phyloP scores from a whole-genome alignment of 176 grass and related monocot genomes.

The Rhynchospora tenuis region DNA sequence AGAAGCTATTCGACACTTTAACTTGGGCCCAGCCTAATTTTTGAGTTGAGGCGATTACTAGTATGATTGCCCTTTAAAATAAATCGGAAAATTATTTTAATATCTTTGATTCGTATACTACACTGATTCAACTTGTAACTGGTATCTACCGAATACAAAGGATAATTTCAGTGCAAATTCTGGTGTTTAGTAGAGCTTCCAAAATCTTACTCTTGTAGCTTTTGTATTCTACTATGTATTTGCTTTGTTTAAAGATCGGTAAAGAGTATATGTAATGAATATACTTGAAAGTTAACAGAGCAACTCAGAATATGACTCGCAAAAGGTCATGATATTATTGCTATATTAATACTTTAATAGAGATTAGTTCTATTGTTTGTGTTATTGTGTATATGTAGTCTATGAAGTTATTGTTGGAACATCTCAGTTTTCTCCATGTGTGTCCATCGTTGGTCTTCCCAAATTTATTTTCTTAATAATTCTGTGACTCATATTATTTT shows the following conservation, averaged over 20 bases:
- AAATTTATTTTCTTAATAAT: background rate
- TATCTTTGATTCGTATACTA: background rate
- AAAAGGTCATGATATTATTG: background rate
- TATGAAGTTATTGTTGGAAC: background rate
- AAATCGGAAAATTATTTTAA: background rate
- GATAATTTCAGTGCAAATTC: background rate
- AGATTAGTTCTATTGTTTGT: background rate
- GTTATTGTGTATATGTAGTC: background rate
- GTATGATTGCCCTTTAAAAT: constrained; percentile 1
- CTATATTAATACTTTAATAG: background rate
- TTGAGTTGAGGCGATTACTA: background rate
- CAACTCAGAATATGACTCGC: background rate
- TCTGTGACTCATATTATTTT: background rate
- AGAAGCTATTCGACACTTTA: constrained; percentile 73
- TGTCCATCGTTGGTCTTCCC: background rate
- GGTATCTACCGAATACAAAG: background rate
- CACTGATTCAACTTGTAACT: background rate
- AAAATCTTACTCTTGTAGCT: background rate
- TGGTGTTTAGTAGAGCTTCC: background rate
- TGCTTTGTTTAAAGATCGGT: background rate
- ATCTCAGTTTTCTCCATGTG: background rate
- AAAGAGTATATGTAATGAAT: background rate
- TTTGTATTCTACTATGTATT: background rate
- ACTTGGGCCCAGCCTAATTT: constrained; percentile 43
- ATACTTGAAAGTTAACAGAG: background rate